Percentiles rank a stretch among this genome's conserved stretches.
Conservation (phyloP, 345 rosid species). For the Euphorbia peplus region DNA sequence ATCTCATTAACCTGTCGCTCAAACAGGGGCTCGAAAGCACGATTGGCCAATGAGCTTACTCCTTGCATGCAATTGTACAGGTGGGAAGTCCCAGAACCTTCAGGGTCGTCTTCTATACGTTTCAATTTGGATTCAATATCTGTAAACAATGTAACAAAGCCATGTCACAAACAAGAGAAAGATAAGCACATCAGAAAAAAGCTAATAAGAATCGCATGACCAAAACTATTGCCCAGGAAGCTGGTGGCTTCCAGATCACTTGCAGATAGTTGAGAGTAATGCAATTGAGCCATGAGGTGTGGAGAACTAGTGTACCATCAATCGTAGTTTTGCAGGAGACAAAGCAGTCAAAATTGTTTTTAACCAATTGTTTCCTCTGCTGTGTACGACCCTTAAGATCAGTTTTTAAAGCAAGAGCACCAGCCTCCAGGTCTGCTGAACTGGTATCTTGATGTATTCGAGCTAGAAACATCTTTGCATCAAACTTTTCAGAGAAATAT, state of each 20-base stretch:
- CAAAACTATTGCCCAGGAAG: conserved; percentile 12
- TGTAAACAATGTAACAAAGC: conserved; percentile 27
- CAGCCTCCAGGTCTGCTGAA: conserved; percentile 87
- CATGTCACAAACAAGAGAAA: conserved; percentile 21
- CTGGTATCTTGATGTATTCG: conserved; percentile 78
- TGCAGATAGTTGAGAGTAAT: conserved; percentile 7
- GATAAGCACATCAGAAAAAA: background rate
- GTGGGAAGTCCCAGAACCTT: conserved; percentile 92
- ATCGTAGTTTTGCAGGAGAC: conserved; percentile 99
- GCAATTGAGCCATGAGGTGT: conserved; percentile 15
- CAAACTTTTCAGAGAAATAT: conserved; percentile 85
- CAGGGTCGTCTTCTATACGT: conserved; percentile 95
- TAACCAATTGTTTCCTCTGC: conserved; percentile 91
- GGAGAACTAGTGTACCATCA: conserved; percentile 62
- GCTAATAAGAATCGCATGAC: background rate
- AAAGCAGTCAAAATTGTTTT: conserved; percentile 96
- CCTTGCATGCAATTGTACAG: conserved; percentile 75
- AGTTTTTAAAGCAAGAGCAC: conserved; percentile 90
- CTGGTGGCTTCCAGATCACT: conserved; percentile 9
- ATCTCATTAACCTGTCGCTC: conserved; percentile 84
- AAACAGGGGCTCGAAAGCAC: conserved; percentile 89
- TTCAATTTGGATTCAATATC: conserved; percentile 94
- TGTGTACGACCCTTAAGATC: conserved; percentile 90
- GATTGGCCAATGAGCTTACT: conserved; percentile 73
- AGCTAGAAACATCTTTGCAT: conserved; percentile 87